Evolutionary conservation across 257 asterid species (phyloP), one percentile per base, ranked within the genome.

Genomic region (Oldenlandia corymbosa): DNA sequence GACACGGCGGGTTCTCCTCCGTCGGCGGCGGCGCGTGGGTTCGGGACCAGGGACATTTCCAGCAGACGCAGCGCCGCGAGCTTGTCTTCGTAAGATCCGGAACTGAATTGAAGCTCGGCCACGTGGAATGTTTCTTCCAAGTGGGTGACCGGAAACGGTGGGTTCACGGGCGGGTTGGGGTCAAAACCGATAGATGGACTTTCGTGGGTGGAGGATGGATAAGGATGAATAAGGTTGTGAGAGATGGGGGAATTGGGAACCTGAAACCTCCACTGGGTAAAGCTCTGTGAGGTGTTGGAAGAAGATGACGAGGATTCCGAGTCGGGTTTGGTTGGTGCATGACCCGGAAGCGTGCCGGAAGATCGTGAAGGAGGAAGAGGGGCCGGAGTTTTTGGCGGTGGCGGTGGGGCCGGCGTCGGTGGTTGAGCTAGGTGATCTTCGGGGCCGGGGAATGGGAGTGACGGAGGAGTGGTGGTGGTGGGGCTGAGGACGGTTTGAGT

Each of bases 221-320:
- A 27, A 76, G 65, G 4, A 58, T 68, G 60, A 84, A 52, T 52
- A 13, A 52, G 58, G 26, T 26, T 27, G 34, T 52, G 58, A 52
- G 58, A 52, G 58, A 26, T 52, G 58, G 58, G 83, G 5, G 93
- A 76, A 49, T 56, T 76, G 47, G 85, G 76, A 66, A 88, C 69
- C 0, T 91, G 90, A 65, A 88, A 86, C 43, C 80, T 79, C 95
- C 96, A 86, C 58, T 84, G 96, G 0, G 96, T 88, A 79, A 88
- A 88, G 39, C 96, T 88, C 70, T 88, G 95, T 32, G 95, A 88
- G 57, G 87, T 81, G 74, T 78, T 85, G 4, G 90, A 84, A 9
- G 96, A 88, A 4, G 95, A 88, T 0, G 96, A 88, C 16, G 95
- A 84, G 2, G 94, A 85, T 0, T 53, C 70, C 4, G 94, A 84